A percentile compares a stretch with the other conserved stretches of the same genome.
These are phyloP conservation scores for Huntiella omanensis DNA, from an alignment of 2,329 filamentous ascomycete species.

Conservation along the genomic window DNA sequence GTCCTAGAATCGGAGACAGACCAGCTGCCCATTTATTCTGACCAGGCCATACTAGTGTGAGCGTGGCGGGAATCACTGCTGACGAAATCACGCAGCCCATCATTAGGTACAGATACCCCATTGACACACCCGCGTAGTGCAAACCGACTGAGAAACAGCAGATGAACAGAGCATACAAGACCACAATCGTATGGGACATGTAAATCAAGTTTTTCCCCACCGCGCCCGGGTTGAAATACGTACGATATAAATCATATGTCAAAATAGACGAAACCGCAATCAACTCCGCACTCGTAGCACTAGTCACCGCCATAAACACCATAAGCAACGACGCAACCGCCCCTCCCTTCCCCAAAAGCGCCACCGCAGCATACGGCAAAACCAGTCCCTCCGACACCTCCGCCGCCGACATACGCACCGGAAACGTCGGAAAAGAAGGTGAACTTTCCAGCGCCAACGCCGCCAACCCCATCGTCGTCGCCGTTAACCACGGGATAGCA, in stretches of 20 bases:
- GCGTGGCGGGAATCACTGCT: slow-evolving; percentile 63
- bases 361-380: slow-evolving; percentile 68
- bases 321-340: slow-evolving; percentile 62
- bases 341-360: slow-evolving; percentile 63
- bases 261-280: slow-evolving; percentile 75
- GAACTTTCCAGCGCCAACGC: slow-evolving; percentile 63
- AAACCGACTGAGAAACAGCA: slow-evolving; percentile 61
- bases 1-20: slow-evolving; percentile 46
- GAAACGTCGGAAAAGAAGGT: slow-evolving; percentile 53
- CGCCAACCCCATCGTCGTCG: slow-evolving; percentile 73
- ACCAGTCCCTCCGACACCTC: slow-evolving; percentile 73
- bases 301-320: slow-evolving; percentile 81
- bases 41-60: slow-evolving; percentile 63
- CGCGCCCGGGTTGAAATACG: slow-evolving; percentile 64
- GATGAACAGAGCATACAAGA: slow-evolving; percentile 55
- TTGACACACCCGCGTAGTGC: slow-evolving; percentile 54
- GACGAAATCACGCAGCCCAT: slow-evolving; percentile 85
- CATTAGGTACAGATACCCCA: slow-evolving; percentile 77
- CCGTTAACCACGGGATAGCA: slow-evolving; percentile 76
- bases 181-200: slow-evolving; percentile 57
- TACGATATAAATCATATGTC: slow-evolving; percentile 78
- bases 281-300: slow-evolving; percentile 62
- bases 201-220: slow-evolving; percentile 60
- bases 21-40: slow-evolving; percentile 59
- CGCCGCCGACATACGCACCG: slow-evolving; percentile 47